Conservation (phyloP, 208 protist genomes). For the Wallacemonas sp. region DNA sequence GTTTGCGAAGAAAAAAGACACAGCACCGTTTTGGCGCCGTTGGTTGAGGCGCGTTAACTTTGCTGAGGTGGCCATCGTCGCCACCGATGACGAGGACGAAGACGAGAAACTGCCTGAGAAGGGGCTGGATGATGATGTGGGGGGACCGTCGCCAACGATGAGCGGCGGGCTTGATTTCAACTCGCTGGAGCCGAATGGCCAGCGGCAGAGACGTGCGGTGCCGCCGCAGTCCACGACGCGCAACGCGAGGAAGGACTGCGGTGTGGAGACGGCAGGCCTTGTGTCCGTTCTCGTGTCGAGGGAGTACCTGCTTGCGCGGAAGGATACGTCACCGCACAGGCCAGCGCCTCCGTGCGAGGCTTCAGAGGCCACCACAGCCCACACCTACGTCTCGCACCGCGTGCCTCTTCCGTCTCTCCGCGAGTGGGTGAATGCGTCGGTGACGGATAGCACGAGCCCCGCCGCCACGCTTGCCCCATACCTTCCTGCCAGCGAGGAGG, state of each 20-base stretch:
- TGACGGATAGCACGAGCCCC: neutral
- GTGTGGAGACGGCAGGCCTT: constrained; percentile 30
- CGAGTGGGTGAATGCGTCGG: constrained; percentile 8
- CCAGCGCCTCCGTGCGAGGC: neutral
- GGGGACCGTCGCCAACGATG: neutral
- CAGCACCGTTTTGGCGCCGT: neutral
- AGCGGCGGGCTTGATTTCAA: neutral
- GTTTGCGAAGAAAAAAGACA: constrained; percentile 1
- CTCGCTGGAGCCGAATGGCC: neutral
- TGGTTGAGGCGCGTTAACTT: constrained; percentile 6
- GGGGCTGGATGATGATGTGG: neutral
- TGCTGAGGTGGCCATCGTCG: constrained; percentile 5
- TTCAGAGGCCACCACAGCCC: neutral
- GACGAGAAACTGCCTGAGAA: neutral
- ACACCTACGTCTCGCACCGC: constrained; percentile 11
- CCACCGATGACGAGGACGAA: neutral
- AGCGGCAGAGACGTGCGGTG: neutral
- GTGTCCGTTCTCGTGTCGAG: constrained; percentile 37
- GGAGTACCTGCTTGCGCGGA: constrained; percentile 13
- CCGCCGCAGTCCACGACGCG: neutral
- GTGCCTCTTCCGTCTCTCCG: constrained; percentile 11
- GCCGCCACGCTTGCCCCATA: neutral
- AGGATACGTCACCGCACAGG: neutral
- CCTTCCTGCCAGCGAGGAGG: neutral
- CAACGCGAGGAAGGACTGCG: constrained; percentile 12